Evolutionary conservation across 306 rosid genomes (phyloP).

Genomic region (Prinsepia uniflora): DNA sequence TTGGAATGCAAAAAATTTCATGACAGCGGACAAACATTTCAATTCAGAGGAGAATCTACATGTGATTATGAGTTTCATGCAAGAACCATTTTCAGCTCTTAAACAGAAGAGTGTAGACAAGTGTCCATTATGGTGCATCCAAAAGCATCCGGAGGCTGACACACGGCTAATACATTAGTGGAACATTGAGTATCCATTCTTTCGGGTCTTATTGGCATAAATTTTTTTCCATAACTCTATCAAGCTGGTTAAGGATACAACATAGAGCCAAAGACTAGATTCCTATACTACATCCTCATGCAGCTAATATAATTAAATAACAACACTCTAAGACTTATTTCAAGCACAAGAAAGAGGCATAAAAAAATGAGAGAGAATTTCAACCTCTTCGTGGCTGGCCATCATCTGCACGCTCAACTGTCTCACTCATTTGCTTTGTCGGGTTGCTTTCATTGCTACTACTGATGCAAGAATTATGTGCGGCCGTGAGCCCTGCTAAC

Average conservation of each 20-base stretch:
- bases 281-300: neutral
- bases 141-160: neutral
- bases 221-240: too few species aligned
- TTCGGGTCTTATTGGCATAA: neutral
- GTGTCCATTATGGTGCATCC: neutral
- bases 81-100: neutral
- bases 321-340: neutral
- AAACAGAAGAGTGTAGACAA: neutral
- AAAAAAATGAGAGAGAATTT: neutral
- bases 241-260: too few species aligned
- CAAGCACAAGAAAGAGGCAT: neutral
- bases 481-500: slow-evolving; percentile 38
- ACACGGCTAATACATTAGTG: neutral
- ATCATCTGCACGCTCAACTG: slow-evolving; percentile 30
- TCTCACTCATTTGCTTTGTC: slow-evolving; percentile 38
- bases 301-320: neutral
- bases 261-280: neutral
- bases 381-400: slow-evolving; percentile 53
- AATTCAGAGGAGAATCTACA: neutral
- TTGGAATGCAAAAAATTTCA: slow-evolving; percentile 19
- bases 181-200: neutral
- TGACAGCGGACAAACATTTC: slow-evolving; percentile 6
- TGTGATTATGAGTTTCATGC: neutral
- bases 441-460: slow-evolving; percentile 66
- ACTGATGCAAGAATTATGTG: slow-evolving; percentile 50